Base-by-base conservation (phyloP, 2,329 filamentous ascomycete species). In the Lecanicillium sp. region DNA sequence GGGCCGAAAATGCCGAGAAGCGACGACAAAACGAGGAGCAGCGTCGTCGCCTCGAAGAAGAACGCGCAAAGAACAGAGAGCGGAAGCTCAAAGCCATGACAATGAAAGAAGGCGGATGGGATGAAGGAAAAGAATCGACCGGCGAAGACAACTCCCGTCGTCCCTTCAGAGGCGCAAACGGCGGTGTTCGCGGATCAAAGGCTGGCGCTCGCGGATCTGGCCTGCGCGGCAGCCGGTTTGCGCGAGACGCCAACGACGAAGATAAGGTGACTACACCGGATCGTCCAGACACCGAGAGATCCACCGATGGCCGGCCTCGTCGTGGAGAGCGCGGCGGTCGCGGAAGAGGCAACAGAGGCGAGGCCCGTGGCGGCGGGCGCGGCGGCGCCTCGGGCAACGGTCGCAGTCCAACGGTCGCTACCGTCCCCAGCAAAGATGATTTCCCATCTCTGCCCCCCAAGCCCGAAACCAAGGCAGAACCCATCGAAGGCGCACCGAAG, bases 61-160 rank as follows among this genome's bases (percentile, higher is more conserved):
- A 83, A 65, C 71, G 80, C 11, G 77, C 74, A 20, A 73, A 72
- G 54, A 83, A 83, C 57, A 63, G 79, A 8, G 77, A 81, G 62
- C 66, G 79, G 43, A 83, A 83, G 60, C 67, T 83, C 17, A 76
- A 76, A 54, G 79, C 79, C 1, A 73, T 82, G 66, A 70, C 71
- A 24, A 66, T 64, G 39, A 76, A 74, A 60, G 72, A 77, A 32
- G 71, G 70, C 24, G 72, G 69, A 52, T 83, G 79, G 80, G 79
- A 83, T 50, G 72, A 77, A 57, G 78, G 77, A 33, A 82, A 81
- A 62, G 66, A 71, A 35, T 62, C 66, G 10, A 55, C 64, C 12
- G 64, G 62, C 14, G 67, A 69, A 33, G 70, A 74, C 50, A 68
- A 73, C 29, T 58, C 60, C 3, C 58, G 63, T 21, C 58, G 64